Evolutionary conservation across 2,329 filamentous ascomycete species (phyloP).

Genomic region (Stagonosporopsis cucurbitacearum): DNA sequence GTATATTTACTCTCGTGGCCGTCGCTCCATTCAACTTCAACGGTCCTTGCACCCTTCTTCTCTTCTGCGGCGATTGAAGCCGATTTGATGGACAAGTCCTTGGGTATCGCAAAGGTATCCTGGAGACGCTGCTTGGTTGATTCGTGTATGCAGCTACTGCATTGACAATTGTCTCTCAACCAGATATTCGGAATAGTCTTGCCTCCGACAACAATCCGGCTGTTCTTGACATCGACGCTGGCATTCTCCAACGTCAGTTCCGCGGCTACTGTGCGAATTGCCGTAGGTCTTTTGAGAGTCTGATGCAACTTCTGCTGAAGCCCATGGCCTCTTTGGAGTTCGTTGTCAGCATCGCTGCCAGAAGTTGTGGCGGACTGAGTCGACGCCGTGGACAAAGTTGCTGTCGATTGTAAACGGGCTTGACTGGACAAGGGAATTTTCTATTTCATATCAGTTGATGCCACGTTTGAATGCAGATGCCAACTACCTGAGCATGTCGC

Average conservation of each 20-base stretch:
- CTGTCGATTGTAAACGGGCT: conserved; percentile 10
- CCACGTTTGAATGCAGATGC: not conserved
- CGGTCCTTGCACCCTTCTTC: not conserved
- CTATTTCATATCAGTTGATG: not conserved
- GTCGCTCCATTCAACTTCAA: conserved; percentile 56
- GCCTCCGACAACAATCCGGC: conserved; percentile 5
- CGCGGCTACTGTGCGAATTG: not conserved
- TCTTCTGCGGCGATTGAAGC: conserved; percentile 5
- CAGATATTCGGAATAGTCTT: conserved; percentile 42
- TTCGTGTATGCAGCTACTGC: conserved; percentile 69
- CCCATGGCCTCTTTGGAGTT: not conserved
- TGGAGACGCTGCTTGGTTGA: conserved; percentile 73
- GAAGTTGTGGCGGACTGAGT: not conserved
- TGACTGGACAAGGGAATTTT: not conserved
- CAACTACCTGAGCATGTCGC: conserved; percentile 9
- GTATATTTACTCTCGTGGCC: conserved; percentile 72
- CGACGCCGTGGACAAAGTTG: not conserved
- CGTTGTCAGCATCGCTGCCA: not conserved
- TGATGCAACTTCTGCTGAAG: not conserved
- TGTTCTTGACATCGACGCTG: not conserved
- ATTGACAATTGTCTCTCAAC: conserved; percentile 73
- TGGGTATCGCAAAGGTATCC: conserved; percentile 65
- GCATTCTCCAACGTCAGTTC: not conserved
- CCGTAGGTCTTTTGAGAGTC: not conserved
- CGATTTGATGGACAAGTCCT: conserved; percentile 34